These are phyloP conservation scores for Asterionellopsis glacialis DNA, from an alignment of 108 stramenopile species.

Conservation along the genomic window DNA sequence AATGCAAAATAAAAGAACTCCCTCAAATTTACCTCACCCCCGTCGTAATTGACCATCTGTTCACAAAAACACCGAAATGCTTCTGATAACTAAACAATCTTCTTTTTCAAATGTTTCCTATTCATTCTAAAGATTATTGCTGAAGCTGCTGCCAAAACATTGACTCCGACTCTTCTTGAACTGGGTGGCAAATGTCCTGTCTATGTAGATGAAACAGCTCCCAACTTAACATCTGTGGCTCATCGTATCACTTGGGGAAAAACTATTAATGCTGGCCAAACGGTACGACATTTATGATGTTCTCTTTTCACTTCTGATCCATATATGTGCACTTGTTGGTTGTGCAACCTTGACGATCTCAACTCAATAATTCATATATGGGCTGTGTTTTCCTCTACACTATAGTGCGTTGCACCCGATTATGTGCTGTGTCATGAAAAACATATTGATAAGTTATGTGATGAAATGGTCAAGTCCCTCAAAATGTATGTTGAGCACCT, in stretches of 20 bases:
- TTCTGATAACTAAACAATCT: background rate
- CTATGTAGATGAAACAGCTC: slow-evolving; percentile 55
- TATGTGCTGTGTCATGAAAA: slow-evolving; percentile 46
- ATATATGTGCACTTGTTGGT: background rate
- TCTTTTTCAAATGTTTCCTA: slow-evolving; percentile 12
- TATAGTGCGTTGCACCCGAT: slow-evolving; percentile 78
- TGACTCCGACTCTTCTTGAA: slow-evolving; percentile 86
- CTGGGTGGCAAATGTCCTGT: slow-evolving; percentile 90
- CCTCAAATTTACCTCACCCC: too few species aligned
- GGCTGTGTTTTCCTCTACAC: background rate
- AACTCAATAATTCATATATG: background rate
- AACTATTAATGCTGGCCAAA: slow-evolving; percentile 81
- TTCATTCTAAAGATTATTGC: slow-evolving; percentile 47
- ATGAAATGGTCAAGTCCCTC: slow-evolving; percentile 1
- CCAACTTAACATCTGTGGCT: slow-evolving; percentile 49
- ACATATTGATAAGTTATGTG: slow-evolving; percentile 12
- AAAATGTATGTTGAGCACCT: background rate
- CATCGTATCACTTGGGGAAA: slow-evolving; percentile 66
- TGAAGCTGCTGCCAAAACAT: slow-evolving; percentile 68
- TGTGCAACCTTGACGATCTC: background rate
- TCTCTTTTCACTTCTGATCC: background rate
- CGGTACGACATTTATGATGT: background rate
- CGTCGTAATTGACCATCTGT: too few species aligned
- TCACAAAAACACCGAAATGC: too few species aligned
- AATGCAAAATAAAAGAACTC: too few species aligned